These are phyloP conservation scores for Aleurites moluccanus DNA, from an alignment of 441 rosid species.

Conservation along the genomic window DNA sequence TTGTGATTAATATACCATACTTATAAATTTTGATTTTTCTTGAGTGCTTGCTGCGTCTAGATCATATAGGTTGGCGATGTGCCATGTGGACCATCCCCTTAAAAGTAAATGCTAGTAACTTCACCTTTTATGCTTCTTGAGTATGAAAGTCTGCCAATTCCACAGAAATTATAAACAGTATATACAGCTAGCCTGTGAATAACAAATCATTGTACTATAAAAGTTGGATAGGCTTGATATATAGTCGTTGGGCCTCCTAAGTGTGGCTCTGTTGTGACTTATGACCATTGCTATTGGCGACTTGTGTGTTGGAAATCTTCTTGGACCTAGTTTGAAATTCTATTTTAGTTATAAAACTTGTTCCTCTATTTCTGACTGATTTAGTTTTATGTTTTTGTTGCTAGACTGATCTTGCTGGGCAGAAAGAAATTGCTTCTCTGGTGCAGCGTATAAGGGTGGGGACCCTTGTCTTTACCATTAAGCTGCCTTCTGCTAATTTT, in stretches of 20 bases:
- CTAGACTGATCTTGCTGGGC: constrained; percentile 90
- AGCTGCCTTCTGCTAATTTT: not conserved
- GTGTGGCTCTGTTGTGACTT: not conserved
- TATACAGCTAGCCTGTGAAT: no score
- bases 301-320: not conserved
- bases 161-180: not conserved
- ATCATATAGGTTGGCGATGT: not conserved
- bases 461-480: constrained; percentile 13
- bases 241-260: no score
- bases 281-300: not conserved
- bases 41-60: not conserved
- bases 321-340: not conserved
- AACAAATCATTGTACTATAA: no score
- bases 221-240: no score
- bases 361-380: constrained; percentile 25
- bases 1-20: not conserved
- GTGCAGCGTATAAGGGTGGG: constrained; percentile 74
- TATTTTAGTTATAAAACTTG: not conserved
- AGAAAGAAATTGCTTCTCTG: constrained; percentile 56
- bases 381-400: constrained; percentile 22
- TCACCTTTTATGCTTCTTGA: not conserved
- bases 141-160: not conserved
- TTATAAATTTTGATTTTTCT: not conserved
- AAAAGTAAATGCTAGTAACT: not conserved
- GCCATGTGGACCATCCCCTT: not conserved